A percentile compares a stretch with the other conserved stretches of the same genome.
phyloP scores from a whole-genome alignment of 2,329 filamentous ascomycete species.

The Xylaria polymorpha region DNA sequence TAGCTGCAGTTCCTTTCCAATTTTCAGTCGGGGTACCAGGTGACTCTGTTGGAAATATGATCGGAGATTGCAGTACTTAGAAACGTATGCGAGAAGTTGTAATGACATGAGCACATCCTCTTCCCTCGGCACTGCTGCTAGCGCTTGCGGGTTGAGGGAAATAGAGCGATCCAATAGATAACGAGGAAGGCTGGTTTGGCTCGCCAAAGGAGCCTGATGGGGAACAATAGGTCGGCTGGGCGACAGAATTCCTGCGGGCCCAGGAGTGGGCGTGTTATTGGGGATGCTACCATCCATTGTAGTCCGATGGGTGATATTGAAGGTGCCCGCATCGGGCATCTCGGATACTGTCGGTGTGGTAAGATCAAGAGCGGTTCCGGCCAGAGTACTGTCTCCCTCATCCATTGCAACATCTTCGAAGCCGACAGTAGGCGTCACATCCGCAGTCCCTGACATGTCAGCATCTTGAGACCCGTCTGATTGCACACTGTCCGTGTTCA shows the following conservation, averaged over 20 bases:
- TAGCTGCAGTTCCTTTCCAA: conserved; percentile 84
- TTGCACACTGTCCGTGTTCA: conserved; percentile 82
- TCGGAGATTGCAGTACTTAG: conserved; percentile 96
- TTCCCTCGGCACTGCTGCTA: conserved; percentile 93
- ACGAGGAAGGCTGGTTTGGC: conserved; percentile 75
- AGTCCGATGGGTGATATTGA: conserved; percentile 91
- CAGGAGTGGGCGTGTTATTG: conserved; percentile 74
- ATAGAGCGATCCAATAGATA: conserved; percentile 81
- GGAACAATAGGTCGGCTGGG: conserved; percentile 77
- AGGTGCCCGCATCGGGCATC: conserved; percentile 86
- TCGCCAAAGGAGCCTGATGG: conserved; percentile 79
- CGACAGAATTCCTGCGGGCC: conserved; percentile 77
- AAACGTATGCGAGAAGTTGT: conserved; percentile 95
- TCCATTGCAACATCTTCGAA: conserved; percentile 86
- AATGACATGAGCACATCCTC: conserved; percentile 99
- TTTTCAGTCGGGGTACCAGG: conserved; percentile 89
- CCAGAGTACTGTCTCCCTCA: conserved; percentile 81
- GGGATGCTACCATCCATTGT: conserved; percentile 86
- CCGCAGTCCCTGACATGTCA: conserved; percentile 82
- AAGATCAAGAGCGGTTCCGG: conserved; percentile 78
- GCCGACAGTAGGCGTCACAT: conserved; percentile 83
- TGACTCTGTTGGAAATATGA: conserved; percentile 97
- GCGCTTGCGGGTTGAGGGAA: conserved; percentile 76
- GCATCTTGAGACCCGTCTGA: conserved; percentile 82
- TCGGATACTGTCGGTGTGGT: conserved; percentile 84